Conservation (phyloP, 495 filamentous ascomycete species). For the Aspergillus cavernicola region DNA sequence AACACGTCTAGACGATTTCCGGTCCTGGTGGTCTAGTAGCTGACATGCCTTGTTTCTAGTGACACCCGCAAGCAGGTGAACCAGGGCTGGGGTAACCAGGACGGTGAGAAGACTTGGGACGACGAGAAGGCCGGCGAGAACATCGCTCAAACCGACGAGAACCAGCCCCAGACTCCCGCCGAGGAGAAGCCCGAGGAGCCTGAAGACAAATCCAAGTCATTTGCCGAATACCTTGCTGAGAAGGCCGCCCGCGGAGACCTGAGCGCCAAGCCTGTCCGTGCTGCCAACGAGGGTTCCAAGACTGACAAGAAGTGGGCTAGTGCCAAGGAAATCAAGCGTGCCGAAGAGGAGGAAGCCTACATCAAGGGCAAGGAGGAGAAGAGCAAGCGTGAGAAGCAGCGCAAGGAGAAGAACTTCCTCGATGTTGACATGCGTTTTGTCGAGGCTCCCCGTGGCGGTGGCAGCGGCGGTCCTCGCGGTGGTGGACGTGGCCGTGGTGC, state of each 20-base stretch:
- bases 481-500: conserved; percentile 50
- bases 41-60: conserved; percentile 33
- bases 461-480: conserved; percentile 48
- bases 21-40: not conserved
- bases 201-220: conserved; percentile 85
- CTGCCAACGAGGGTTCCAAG: conserved; percentile 86
- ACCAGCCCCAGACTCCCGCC: conserved; percentile 50
- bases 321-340: conserved; percentile 72
- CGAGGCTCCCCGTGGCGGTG: conserved; percentile 52
- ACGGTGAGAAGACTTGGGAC: conserved; percentile 74
- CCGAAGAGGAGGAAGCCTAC: conserved; percentile 69
- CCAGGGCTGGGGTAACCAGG: conserved; percentile 82
- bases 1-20: not conserved
- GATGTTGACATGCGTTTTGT: conserved; percentile 81
- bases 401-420: conserved; percentile 85
- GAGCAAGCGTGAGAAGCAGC: conserved; percentile 80
- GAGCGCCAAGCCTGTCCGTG: conserved; percentile 66
- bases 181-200: conserved; percentile 54
- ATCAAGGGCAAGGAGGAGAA: conserved; percentile 74
- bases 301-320: conserved; percentile 86
- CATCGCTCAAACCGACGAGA: conserved; percentile 79
- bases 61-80: conserved; percentile 91
- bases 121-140: conserved; percentile 86
- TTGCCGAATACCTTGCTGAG: conserved; percentile 83
- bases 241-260: conserved; percentile 76